Evolutionary conservation across 164 flowering plant genomes (phyloP), one percentile per base, ranked within the genome.

Genomic region (Pachysandra terminalis): DNA sequence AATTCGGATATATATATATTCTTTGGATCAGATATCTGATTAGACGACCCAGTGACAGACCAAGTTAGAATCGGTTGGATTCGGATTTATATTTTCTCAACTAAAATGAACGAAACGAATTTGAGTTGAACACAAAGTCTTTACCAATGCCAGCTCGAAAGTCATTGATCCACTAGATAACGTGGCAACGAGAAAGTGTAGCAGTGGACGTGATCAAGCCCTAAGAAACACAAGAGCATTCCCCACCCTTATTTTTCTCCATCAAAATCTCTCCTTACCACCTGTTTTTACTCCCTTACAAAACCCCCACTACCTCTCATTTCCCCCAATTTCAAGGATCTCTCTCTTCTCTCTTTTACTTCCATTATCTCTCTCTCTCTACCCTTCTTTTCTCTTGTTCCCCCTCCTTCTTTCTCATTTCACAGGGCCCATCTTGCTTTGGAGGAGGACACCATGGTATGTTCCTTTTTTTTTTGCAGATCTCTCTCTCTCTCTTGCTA

Each of bases 231-330:
- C 0, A n/a, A 32, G 62, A 67, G 54, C 64, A 49, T 57, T 73
- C 32, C 61, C 37, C 41, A 27, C 72, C 78, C 58, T 52, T 62
- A 67, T 56, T 76, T n/a, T 78, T 67, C 37, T 64, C 69, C 84
- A 77, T 40, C 37, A 62, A 81, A 68, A 40, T 77, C 75, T 79
- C 78, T 68, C 59, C 66, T 69, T 56, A 71, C 81, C 81, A 64
- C 63, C 55, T 55, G 70, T 49, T 37, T 66, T 78, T 78, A 70
- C 61, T 19, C 56, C 69, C 59, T 49, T n/a, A n/a, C n/a, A 56
- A 70, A 74, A 64, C 59, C 53, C 69, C 58, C 65, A 66, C 5
- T 7, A 48, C 65, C 73, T 63, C 26, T 59, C 66, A 59, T 64
- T 59, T 68, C 35, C 24, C 68, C 74, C 68, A 48, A 32, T 56